Evolutionary conservation across 163 green algal species (phyloP).

Genomic region (Picocystis sp.): DNA sequence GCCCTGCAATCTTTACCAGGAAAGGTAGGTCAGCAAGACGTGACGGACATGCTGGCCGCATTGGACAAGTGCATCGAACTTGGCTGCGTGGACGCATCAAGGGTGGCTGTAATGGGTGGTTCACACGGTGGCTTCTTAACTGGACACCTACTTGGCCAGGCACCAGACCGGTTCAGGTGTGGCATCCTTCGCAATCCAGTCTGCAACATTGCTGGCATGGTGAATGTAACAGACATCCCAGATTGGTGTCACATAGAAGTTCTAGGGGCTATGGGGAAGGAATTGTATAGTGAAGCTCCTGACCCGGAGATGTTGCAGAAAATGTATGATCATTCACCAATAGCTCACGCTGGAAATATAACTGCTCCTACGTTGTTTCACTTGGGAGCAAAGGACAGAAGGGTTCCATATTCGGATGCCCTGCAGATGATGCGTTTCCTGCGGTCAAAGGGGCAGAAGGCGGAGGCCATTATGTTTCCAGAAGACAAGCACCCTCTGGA

Average conservation of each 20-base stretch:
- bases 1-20: conserved; percentile 62
- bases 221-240: conserved; percentile 52
- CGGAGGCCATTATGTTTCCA: conserved; percentile 37
- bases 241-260: conserved; percentile 85
- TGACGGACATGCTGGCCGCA: conserved; percentile 65
- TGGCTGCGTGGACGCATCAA: conserved; percentile 33
- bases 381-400: conserved; percentile 55
- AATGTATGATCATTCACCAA: conserved; percentile 49
- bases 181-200: conserved; percentile 81
- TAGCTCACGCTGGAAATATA: conserved; percentile 43
- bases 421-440: conserved; percentile 22
- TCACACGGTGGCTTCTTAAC: conserved; percentile 82
- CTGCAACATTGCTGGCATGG: conserved; percentile 69
- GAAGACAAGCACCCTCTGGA: conserved; percentile 77
- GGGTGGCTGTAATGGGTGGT: conserved; percentile 63
- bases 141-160: conserved; percentile 60
- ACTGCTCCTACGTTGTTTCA: conserved; percentile 61
- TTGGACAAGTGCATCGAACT: conserved; percentile 36
- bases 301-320: conserved; percentile 33
- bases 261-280: conserved; percentile 34
- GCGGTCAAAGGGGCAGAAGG: conserved; percentile 16
- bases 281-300: conserved; percentile 28
- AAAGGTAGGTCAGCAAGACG: conserved; percentile 48
- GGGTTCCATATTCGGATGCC: conserved; percentile 38
- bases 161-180: conserved; percentile 45